These are phyloP conservation scores for Triticum monococcum DNA, from an alignment of 176 grass and related monocot species.

Conservation along the genomic window DNA sequence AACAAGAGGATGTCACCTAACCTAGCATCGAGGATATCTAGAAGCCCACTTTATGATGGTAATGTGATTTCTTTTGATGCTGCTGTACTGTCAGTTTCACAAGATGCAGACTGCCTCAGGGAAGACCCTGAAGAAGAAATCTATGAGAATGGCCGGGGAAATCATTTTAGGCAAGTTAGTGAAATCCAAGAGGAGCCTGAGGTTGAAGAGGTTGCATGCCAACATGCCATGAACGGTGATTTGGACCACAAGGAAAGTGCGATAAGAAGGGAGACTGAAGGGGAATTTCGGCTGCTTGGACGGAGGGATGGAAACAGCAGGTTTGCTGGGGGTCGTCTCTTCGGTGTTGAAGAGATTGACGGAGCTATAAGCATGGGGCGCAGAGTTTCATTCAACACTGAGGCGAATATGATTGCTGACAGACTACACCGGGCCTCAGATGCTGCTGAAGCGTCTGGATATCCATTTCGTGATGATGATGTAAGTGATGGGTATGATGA, in stretches of 20 bases:
- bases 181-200: constrained; percentile 91
- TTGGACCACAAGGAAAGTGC: constrained; percentile 78
- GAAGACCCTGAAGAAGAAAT: constrained; percentile 57
- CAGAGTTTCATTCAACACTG: constrained; percentile 87
- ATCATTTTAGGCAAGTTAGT: constrained; percentile 66
- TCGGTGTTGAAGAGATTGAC: constrained; percentile 66
- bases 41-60: constrained; percentile 84
- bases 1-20: constrained; percentile 80
- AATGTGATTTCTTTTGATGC: constrained; percentile 94
- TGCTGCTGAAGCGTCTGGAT: constrained; percentile 68
- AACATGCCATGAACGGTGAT: constrained; percentile 39
- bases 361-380: constrained; percentile 61
- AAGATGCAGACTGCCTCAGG: constrained; percentile 69
- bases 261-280: constrained; percentile 97
- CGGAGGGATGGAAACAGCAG: constrained; percentile 79
- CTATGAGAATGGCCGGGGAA: constrained; percentile 45
- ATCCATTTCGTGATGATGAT: constrained; percentile 50
- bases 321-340: constrained; percentile 65
- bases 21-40: constrained; percentile 51
- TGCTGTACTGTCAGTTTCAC: constrained; percentile 85
- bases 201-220: constrained; percentile 56
- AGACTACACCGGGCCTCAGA: constrained; percentile 52
- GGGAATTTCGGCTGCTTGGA: constrained; percentile 86
- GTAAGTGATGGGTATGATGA: constrained; percentile 81
- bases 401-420: constrained; percentile 62